Evolutionary conservation across 768 basidiomycete species (phyloP).

Genomic region (Pisolithus albus): DNA sequence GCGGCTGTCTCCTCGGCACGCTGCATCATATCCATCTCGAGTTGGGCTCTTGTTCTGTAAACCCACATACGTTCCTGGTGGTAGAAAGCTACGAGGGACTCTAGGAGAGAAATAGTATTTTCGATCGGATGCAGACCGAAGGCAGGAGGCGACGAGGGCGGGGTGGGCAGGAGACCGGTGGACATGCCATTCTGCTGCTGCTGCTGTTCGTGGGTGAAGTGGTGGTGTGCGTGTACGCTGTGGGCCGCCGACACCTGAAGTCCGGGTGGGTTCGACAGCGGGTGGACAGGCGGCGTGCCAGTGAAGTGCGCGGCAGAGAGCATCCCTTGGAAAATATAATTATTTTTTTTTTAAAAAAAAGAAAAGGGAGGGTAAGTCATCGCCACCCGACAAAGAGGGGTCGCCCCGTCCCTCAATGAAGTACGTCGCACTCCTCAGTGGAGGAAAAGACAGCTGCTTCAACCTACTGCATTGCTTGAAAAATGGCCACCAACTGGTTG

Average conservation of each 20-base stretch:
- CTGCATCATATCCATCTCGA: conserved; percentile 41
- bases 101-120: conserved; percentile 52
- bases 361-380: too few species aligned
- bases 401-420: conserved; percentile 50
- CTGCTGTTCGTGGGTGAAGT: conserved; percentile 17
- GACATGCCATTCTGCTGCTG: conserved; percentile 24
- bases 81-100: conserved; percentile 60
- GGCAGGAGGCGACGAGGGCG: conserved; percentile 27
- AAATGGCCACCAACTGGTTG: conserved; percentile 83
- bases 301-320: conserved; percentile 13
- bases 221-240: conserved; percentile 18
- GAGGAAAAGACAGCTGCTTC: conserved; percentile 97
- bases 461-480: conserved; percentile 83
- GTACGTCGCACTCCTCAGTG: conserved; percentile 90
- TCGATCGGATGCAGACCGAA: conserved; percentile 32
- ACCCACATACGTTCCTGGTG: conserved; percentile 69
- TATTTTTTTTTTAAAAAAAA: too few species aligned
- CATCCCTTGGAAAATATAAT: not conserved
- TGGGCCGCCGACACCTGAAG: conserved; percentile 15
- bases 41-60: conserved; percentile 53
- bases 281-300: conserved; percentile 11
- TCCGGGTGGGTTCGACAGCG: not conserved
- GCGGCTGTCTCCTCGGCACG: conserved; percentile 4
- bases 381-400: conserved; percentile 9
- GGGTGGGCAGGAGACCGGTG: conserved; percentile 27